These are phyloP conservation scores for Rhizoclosmatium globosum DNA, from an alignment of 192 early-diverging fungal species.

Conservation along the genomic window DNA sequence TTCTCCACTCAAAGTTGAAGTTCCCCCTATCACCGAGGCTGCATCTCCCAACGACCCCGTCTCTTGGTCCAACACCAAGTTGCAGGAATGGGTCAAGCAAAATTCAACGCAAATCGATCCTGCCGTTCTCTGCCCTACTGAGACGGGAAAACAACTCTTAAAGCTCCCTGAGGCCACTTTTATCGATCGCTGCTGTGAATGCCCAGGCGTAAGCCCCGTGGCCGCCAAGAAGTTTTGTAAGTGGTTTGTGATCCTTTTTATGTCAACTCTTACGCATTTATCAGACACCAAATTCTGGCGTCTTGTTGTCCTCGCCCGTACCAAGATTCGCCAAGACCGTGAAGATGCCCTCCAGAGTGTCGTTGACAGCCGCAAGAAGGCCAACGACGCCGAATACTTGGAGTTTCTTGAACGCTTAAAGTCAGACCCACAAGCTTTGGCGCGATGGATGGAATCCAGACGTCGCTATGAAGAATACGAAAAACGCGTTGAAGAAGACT, in stretches of 20 bases:
- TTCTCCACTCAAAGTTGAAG: conserved; percentile 46
- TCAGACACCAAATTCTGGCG: conserved; percentile 29
- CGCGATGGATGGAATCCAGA: conserved; percentile 4
- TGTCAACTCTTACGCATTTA: neutral
- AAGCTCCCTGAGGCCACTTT: conserved; percentile 53
- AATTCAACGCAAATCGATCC: conserved; percentile 27
- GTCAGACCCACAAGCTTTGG: conserved; percentile 9
- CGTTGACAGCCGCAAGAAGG: neutral
- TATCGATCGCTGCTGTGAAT: conserved; percentile 47
- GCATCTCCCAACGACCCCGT: conserved; percentile 47
- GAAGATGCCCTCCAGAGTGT: conserved; percentile 3
- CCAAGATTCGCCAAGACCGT: conserved; percentile 13
- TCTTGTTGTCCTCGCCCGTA: conserved; percentile 19
- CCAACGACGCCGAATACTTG: neutral
- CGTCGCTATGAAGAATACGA: neutral
- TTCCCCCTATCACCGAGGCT: conserved; percentile 9
- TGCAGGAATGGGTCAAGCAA: conserved; percentile 48
- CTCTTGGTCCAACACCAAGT: conserved; percentile 48
- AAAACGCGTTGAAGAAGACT: neutral
- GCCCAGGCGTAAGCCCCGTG: conserved; percentile 41
- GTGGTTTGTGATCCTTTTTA: conserved; percentile 6
- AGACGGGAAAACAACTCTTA: conserved; percentile 53
- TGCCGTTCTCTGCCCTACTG: conserved; percentile 47
- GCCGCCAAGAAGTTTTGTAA: conserved; percentile 54
- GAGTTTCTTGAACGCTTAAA: neutral